Evolutionary conservation across 768 basidiomycete genomes (phyloP).

Genomic region (Crepidotus variabilis): DNA sequence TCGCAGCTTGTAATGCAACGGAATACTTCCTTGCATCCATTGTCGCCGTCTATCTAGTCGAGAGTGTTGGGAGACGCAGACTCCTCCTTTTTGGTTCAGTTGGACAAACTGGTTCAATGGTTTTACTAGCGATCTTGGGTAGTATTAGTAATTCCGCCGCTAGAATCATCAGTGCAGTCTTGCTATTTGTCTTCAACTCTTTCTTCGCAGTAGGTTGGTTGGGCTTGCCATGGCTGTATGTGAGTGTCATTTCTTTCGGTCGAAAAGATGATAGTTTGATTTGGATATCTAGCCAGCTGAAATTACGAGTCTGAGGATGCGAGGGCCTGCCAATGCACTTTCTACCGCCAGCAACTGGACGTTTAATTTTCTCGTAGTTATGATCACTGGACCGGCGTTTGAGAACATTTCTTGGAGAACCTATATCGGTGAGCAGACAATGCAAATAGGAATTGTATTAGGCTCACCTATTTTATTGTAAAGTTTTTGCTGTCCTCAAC

Average conservation of each 20-base stretch:
- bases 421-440: constrained; percentile 40
- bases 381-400: constrained; percentile 60
- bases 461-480: neutral
- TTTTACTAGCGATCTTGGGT: constrained; percentile 56
- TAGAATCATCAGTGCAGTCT: constrained; percentile 48
- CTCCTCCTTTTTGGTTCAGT: constrained; percentile 69
- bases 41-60: constrained; percentile 67
- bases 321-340: constrained; percentile 62
- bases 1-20: constrained; percentile 66
- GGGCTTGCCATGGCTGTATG: constrained; percentile 70
- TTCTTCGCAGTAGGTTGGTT: constrained; percentile 71
- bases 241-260: constrained; percentile 23
- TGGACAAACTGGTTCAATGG: constrained; percentile 57
- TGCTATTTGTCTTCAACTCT: constrained; percentile 69
- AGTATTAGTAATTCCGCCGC: constrained; percentile 43
- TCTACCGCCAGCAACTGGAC: constrained; percentile 56
- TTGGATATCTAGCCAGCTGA: constrained; percentile 48
- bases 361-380: constrained; percentile 58
- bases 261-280: too few relatives aligned
- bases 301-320: constrained; percentile 57
- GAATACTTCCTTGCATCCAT: constrained; percentile 73
- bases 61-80: constrained; percentile 67
- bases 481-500: constrained; percentile 53
- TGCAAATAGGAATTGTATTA: neutral
- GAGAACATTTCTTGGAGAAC: constrained; percentile 56